phyloP scores from a whole-genome alignment of 2,329 filamentous ascomycete genomes.

The Botrytis galanthina region DNA sequence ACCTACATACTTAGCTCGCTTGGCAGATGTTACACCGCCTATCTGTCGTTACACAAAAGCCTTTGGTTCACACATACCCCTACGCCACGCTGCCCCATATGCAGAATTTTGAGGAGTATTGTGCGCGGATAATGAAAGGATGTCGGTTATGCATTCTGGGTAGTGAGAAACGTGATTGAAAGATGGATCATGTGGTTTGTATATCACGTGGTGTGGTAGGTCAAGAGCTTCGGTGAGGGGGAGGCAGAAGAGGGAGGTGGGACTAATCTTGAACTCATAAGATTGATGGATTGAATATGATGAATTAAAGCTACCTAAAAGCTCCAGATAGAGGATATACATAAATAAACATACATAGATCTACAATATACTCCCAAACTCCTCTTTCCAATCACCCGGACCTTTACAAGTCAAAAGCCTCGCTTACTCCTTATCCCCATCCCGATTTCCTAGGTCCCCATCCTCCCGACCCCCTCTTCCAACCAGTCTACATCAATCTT shows the following conservation, averaged over 20 bases:
- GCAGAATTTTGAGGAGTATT: not conserved
- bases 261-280: not conserved
- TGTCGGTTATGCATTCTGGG: not conserved
- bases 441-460: not conserved
- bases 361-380: not conserved
- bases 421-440: not conserved
- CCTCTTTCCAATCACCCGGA: not conserved
- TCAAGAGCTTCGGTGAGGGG: not conserved
- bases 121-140: too few relatives aligned
- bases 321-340: not conserved
- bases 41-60: not conserved
- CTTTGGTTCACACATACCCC: not conserved
- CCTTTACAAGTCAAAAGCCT: not conserved
- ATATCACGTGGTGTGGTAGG: not conserved
- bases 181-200: not conserved
- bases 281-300: not conserved
- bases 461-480: not conserved
- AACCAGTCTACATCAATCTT: slow-evolving; percentile 1
- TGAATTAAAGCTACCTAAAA: not conserved
- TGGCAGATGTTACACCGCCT: not conserved
- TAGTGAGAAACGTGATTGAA: not conserved
- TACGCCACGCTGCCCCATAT: not conserved
- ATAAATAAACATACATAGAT: not conserved
- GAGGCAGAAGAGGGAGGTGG: not conserved
- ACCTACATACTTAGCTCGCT: not conserved